Conservation (phyloP, 371 early-diverging fungal species). For the Coemansia sp. region DNA sequence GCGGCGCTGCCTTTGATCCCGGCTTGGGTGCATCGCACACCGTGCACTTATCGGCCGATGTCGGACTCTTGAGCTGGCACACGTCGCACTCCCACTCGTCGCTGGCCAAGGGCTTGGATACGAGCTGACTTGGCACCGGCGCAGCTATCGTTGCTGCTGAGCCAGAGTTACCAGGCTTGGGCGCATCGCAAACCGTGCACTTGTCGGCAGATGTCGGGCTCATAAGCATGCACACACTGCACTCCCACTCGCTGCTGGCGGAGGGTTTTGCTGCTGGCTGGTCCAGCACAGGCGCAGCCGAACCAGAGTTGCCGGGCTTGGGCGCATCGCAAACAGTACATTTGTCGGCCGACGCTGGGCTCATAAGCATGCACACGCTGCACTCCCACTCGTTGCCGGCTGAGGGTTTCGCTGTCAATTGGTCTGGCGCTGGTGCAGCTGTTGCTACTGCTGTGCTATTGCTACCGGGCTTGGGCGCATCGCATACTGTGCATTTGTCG, state of each 20-base stretch:
- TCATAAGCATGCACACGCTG: slow-evolving; percentile 21
- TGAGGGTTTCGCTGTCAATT: neutral
- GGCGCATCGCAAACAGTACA: slow-evolving; percentile 21
- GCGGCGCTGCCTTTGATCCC: slow-evolving; percentile 1
- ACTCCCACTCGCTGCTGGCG: slow-evolving; percentile 19
- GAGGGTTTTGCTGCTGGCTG: slow-evolving; percentile 11
- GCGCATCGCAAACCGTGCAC: slow-evolving; percentile 16
- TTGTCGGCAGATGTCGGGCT: slow-evolving; percentile 11
- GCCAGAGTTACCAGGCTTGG: neutral
- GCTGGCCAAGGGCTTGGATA: neutral
- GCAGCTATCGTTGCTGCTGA: too few species aligned
- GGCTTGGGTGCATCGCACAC: slow-evolving; percentile 18
- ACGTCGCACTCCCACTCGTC: slow-evolving; percentile 29
- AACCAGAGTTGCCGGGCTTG: slow-evolving; percentile 10
- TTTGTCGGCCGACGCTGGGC: slow-evolving; percentile 4
- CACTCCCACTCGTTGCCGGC: neutral
- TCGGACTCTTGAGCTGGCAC: slow-evolving; percentile 22
- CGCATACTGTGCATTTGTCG: slow-evolving; percentile 4
- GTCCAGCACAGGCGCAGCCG: too few species aligned
- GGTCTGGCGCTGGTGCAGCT: neutral
- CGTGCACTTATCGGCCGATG: slow-evolving; percentile 3
- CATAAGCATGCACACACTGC: slow-evolving; percentile 13
- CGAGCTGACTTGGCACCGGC: too few species aligned
- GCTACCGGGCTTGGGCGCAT: neutral
- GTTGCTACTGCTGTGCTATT: slow-evolving; percentile 1